Base-by-base conservation (phyloP, 2,329 filamentous ascomycete genomes). In the Lizonia empirigonia region DNA sequence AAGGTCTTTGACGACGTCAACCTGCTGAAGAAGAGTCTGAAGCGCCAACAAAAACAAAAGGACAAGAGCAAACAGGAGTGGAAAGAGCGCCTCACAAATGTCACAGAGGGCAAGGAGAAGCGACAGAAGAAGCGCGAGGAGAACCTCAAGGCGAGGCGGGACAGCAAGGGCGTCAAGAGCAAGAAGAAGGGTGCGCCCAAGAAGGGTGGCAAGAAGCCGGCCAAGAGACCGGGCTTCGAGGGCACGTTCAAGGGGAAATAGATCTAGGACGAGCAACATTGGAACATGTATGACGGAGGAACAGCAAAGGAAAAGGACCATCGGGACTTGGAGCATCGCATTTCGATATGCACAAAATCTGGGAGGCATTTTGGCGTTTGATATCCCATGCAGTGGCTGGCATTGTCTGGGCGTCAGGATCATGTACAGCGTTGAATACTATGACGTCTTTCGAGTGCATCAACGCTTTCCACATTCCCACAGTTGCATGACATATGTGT, bases 31-130 rank as follows among this genome's bases (percentile, higher is more conserved):
- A 97, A 96, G 80, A 89, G 92, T 0, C 80, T 97, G 60, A 97
- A 97, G 82, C 86, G 93, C 61, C 95, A 96, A 78, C 91, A 97
- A 67, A 85, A 87, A 61, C 79, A 83, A 44, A 97, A 97, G 84
- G 88, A 87, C 76, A 96, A 94, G 84, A 95, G 90, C 70, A 90
- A 91, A 72, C 87, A 88, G 69, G 91, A 94, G 68, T 97, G 94
- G 78, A 75, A 76, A 46, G 78, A 80, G 50, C 65, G 78, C 13
- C 64, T 76, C 16, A 74, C 76, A 26, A 74, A 70, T 23, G 75
- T 80, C 1, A 64, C 74, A 37, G 77, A 79, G 63, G 74, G 77
- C 48, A 75, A 76, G 62, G 77, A 78, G 56, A 73, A 73, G 61
- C 76, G 74, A 58, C 77, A 80, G 66, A 80, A 79, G 74, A 78